Evolutionary conservation across 345 rosid species (phyloP), one percentile per base, ranked within the genome.

Genomic region (Lepidium africanum): DNA sequence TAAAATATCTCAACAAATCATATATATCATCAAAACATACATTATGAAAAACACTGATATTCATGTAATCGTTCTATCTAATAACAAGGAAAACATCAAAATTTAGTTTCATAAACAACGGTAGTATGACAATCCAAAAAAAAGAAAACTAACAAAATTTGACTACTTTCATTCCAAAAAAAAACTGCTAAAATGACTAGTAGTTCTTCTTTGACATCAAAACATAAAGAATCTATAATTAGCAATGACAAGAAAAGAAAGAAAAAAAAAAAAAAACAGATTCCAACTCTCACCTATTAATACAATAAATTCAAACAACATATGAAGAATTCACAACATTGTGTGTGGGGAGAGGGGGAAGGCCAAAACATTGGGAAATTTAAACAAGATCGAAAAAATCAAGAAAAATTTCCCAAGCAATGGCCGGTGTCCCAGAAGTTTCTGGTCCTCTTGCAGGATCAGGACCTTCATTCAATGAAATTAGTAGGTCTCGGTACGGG

Each of bases 211-310:
- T 14, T 51, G 62, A 61, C 62, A 51, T 14, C 10, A 46, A 46
- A 10, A 16, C 40, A 55, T 2, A 17, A 14, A 11, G 5, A 10
- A 45, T 5, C 76, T 72, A 72, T 15, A 72, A 63, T 63, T 63
- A 72, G 76, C 64, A 48, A 37, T 45, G 9, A 25, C 58, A 46
- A 71, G 75, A 61, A 61, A 17, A 60, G 43, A 43, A 36, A 5
- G 4, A 25, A 5, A 14, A 30, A 4, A 35, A 23, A 1, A 19
- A 11, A 21, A 52, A 61, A 50, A 43, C n/a, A 42, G 32, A 8
- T 10, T 45, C 19, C 37, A 23, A 41, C 7, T 38, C 9, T 72
- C 36, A 56, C 70, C 76, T 63, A 72, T 45, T 63, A 55, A 72
- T 71, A 39, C 55, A 63, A 38, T 6, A 49, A 42, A 63, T 23